Conservation (phyloP, 257 asterid species). For the Jacaranda mimosifolia region DNA sequence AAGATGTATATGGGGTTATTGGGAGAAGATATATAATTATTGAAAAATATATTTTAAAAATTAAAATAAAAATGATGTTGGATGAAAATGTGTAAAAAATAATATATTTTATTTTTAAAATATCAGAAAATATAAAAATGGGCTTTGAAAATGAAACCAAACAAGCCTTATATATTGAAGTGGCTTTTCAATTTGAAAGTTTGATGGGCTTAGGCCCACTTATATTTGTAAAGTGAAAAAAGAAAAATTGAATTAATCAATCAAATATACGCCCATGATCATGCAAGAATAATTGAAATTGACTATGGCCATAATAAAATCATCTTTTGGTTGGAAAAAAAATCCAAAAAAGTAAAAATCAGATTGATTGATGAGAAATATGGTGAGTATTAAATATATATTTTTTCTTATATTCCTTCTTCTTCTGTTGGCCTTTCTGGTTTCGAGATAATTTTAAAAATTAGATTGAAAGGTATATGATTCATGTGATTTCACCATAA, state of each 20-base stretch:
- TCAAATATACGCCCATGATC: not conserved
- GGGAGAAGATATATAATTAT: no score
- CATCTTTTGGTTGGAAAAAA: not conserved
- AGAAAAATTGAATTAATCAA: no score
- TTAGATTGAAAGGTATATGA: not conserved
- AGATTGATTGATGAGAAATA: conserved; percentile 27
- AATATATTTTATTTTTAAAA: no score
- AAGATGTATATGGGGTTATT: no score
- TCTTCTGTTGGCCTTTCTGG: not conserved
- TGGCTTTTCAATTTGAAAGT: not conserved
- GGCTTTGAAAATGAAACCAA: no score
- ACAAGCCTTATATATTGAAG: not conserved
- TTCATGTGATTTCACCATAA: not conserved
- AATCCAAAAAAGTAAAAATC: not conserved
- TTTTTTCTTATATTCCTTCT: not conserved
- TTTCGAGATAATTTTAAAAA: not conserved
- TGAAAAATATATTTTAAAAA: no score
- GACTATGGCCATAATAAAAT: not conserved
- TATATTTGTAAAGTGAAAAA: not conserved
- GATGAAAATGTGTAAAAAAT: no score
- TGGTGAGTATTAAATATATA: not conserved
- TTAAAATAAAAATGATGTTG: no score
- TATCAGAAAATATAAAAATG: no score
- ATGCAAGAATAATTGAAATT: not conserved
- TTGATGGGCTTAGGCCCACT: not conserved